Conservation (phyloP, 805 yeast genomes). For the Pichia heedii region DNA sequence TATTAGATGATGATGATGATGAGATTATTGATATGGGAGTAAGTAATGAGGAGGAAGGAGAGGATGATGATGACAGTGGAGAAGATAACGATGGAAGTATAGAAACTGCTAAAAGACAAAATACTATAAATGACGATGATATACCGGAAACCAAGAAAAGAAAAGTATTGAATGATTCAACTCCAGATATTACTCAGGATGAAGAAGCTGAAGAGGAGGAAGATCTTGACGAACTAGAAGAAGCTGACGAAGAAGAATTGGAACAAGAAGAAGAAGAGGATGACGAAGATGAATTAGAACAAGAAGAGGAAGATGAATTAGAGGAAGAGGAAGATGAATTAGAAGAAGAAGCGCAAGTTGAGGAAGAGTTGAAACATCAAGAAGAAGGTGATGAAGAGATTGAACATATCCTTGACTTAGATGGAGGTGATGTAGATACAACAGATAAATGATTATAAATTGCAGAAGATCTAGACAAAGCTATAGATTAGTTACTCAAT, state of each 20-base stretch:
- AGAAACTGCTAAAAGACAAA: conserved; percentile 33
- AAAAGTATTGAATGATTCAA: conserved; percentile 26
- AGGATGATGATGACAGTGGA: conserved; percentile 13
- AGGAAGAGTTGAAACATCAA: conserved; percentile 11
- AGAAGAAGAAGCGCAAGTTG: conserved; percentile 10
- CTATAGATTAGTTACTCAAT: too few relatives aligned
- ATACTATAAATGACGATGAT: conserved; percentile 33
- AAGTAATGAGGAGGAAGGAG: conserved; percentile 17
- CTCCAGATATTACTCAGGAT: too few relatives aligned
- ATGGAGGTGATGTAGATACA: neutral
- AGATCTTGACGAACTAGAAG: conserved; percentile 30
- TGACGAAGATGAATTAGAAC: conserved; percentile 20
- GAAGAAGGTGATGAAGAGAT: conserved; percentile 16
- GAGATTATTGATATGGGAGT: conserved; percentile 12
- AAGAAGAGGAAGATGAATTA: conserved; percentile 21
- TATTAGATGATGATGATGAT: conserved; percentile 31
- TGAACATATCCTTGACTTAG: neutral
- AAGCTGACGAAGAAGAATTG: conserved; percentile 18
- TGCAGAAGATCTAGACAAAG: too few relatives aligned
- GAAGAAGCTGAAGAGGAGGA: conserved; percentile 36
- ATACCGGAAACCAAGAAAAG: conserved; percentile 26
- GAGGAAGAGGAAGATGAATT: conserved; percentile 5
- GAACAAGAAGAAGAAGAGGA: conserved; percentile 21
- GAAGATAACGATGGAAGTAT: conserved; percentile 33
- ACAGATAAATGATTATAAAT: too few relatives aligned